A percentile compares a stretch with the other conserved stretches of the same genome.
Evolutionary conservation across 1,284 basidiomycete species (phyloP).

Genomic region (Ceratobasidium sp.): DNA sequence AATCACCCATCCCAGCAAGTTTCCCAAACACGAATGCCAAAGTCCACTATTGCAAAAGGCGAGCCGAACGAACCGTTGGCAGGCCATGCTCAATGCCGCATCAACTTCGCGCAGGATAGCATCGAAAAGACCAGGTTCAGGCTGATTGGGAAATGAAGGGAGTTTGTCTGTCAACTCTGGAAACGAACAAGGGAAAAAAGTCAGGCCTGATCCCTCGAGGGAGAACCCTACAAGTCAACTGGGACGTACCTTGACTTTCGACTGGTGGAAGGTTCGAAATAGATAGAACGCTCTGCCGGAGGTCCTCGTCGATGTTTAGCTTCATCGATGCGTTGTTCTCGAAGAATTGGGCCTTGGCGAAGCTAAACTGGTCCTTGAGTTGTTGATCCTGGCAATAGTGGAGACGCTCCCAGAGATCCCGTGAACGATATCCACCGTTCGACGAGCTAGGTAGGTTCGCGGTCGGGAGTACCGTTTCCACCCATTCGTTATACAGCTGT

Average conservation of each 20-base stretch:
- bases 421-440: conserved; percentile 18
- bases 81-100: neutral
- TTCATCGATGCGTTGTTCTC: conserved; percentile 25
- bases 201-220: neutral
- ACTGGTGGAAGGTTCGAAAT: conserved; percentile 23
- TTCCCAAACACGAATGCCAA: conserved; percentile 29
- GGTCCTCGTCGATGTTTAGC: conserved; percentile 36
- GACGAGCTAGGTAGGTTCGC: conserved; percentile 35
- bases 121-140: conserved; percentile 37
- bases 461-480: conserved; percentile 31
- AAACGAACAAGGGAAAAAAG: neutral
- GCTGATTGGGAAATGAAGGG: conserved; percentile 38
- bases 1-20: neutral
- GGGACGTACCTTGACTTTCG: neutral
- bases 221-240: neutral
- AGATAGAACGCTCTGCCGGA: conserved; percentile 7
- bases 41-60: conserved; percentile 39
- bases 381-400: conserved; percentile 27
- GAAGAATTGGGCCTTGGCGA: conserved; percentile 45
- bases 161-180: conserved; percentile 32
- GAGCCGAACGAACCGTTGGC: conserved; percentile 8
- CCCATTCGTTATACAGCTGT: conserved; percentile 32
- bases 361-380: conserved; percentile 22
- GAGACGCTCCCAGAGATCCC: conserved; percentile 38
- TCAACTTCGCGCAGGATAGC: conserved; percentile 12